Percentiles rank a stretch among this genome's conserved stretches.
Evolutionary conservation across 805 yeast species (phyloP).

Genomic region (Pichia manshurica): DNA sequence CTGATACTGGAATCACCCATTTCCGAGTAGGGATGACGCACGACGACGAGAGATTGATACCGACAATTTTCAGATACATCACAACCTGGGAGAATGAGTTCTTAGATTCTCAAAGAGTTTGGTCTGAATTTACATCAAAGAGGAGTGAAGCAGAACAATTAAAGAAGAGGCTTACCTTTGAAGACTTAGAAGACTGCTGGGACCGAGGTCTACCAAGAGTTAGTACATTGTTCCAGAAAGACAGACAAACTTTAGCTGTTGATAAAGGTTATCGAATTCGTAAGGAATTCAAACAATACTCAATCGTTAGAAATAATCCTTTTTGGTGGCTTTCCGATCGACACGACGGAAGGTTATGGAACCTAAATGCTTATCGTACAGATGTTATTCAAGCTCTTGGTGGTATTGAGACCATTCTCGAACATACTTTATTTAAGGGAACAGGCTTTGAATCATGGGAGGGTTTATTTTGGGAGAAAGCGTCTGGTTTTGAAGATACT

Average conservation of each 20-base stretch:
- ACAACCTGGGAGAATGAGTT: conserved; percentile 97
- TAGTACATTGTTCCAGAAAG: conserved; percentile 90
- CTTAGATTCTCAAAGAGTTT: conserved; percentile 87
- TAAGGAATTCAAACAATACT: conserved; percentile 68
- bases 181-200: conserved; percentile 93
- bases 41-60: conserved; percentile 74
- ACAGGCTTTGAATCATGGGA: conserved; percentile 99
- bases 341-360: conserved; percentile 97
- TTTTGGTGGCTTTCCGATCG: conserved; percentile 95
- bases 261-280: conserved; percentile 91
- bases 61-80: conserved; percentile 88
- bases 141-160: conserved; percentile 82
- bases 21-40: conserved; percentile 91
- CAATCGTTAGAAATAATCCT: conserved; percentile 70
- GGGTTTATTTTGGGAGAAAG: conserved; percentile 97
- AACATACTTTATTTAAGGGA: conserved; percentile 91
- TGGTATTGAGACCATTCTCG: conserved; percentile 92
- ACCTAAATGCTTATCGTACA: conserved; percentile 82
- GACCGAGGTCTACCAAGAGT: conserved; percentile 96
- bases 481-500: conserved; percentile 94
- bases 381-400: conserved; percentile 97
- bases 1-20: conserved; percentile 91
- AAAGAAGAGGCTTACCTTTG: conserved; percentile 80
- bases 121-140: conserved; percentile 95
- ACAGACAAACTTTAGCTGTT: conserved; percentile 87